Evolutionary conservation across 768 basidiomycete species (phyloP).

Genomic region (Phaeotremella skinneri): DNA sequence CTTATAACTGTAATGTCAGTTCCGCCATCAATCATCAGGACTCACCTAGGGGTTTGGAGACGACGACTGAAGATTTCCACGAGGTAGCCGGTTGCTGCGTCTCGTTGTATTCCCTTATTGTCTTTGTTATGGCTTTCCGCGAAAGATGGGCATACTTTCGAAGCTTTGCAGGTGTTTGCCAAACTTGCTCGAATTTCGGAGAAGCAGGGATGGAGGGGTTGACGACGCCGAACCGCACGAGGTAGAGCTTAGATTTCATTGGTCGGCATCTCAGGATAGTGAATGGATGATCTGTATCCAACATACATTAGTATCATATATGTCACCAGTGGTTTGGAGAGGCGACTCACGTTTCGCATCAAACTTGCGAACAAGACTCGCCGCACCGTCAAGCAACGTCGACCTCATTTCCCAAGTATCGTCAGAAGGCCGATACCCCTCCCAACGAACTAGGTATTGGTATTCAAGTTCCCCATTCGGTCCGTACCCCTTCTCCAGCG

Average conservation of each 20-base stretch:
- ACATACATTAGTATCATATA: neutral
- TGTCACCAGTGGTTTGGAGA: neutral
- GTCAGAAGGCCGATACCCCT: slow-evolving; percentile 28
- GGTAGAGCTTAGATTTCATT: slow-evolving; percentile 1
- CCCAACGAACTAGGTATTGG: slow-evolving; percentile 34
- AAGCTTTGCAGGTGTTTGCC: slow-evolving; percentile 18
- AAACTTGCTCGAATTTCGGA: slow-evolving; percentile 10
- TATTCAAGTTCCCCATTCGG: slow-evolving; percentile 17
- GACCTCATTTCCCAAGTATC: slow-evolving; percentile 32
- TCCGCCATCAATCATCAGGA: slow-evolving; percentile 3
- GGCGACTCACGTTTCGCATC: slow-evolving; percentile 21
- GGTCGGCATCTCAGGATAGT: slow-evolving; percentile 11
- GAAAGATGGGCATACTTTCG: neutral
- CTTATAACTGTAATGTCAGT: slow-evolving; percentile 1
- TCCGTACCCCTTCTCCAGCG: slow-evolving; percentile 6
- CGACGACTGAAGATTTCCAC: slow-evolving; percentile 5
- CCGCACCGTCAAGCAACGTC: slow-evolving; percentile 17
- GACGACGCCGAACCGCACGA: slow-evolving; percentile 15
- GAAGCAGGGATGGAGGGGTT: neutral
- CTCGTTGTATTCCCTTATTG: neutral
- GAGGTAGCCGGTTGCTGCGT: neutral
- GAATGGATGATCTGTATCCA: slow-evolving; percentile 13
- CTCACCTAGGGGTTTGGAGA: neutral
- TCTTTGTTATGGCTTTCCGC: slow-evolving; percentile 1
- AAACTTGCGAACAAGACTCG: slow-evolving; percentile 11